A percentile compares a stretch with the other conserved stretches of the same genome.
Evolutionary conservation across 169 alveolate species (phyloP).

Genomic region (Plasmodium inui): DNA sequence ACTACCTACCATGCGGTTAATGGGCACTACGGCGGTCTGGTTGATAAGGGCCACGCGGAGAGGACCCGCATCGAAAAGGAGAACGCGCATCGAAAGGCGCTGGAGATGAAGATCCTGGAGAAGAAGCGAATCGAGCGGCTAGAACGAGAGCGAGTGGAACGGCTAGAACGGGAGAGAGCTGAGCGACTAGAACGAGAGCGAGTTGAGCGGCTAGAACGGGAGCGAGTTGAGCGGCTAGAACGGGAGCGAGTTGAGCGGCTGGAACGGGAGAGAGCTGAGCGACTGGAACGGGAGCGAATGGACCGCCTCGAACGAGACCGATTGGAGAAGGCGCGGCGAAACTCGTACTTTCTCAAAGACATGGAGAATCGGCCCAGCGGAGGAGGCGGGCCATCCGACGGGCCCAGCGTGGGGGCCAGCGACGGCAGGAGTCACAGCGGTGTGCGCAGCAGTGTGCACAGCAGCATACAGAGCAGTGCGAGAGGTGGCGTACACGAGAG

Average conservation of each 20-base stretch:
- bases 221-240: not conserved
- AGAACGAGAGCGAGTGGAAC: slow-evolving; percentile 2
- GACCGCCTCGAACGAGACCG: not conserved
- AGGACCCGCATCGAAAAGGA: slow-evolving; percentile 53
- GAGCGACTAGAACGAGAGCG: slow-evolving; percentile 14
- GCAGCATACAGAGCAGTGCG: not conserved
- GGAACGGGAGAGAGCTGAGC: not conserved
- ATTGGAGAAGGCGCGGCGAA: not conserved
- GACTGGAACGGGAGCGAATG: not conserved
- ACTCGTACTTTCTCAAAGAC: not conserved
- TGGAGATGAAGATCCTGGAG: slow-evolving; percentile 66
- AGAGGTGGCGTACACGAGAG: not conserved
- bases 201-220: slow-evolving; percentile 17
- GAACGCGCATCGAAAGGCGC: slow-evolving; percentile 56
- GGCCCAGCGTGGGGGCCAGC: not conserved
- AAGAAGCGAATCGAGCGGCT: slow-evolving; percentile 25
- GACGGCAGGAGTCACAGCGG: slow-evolving; percentile 6
- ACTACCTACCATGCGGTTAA: not conserved
- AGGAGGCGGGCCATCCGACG: not conserved
- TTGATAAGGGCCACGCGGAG: slow-evolving; percentile 40
- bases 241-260: not conserved
- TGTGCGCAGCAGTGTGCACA: not conserved
- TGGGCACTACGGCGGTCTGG: slow-evolving; percentile 29
- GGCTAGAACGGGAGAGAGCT: not conserved
- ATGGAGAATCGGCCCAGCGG: not conserved